These are phyloP conservation scores for Aegilops bicornis DNA, from an alignment of 176 grass and related monocot genomes.

Conservation along the genomic window DNA sequence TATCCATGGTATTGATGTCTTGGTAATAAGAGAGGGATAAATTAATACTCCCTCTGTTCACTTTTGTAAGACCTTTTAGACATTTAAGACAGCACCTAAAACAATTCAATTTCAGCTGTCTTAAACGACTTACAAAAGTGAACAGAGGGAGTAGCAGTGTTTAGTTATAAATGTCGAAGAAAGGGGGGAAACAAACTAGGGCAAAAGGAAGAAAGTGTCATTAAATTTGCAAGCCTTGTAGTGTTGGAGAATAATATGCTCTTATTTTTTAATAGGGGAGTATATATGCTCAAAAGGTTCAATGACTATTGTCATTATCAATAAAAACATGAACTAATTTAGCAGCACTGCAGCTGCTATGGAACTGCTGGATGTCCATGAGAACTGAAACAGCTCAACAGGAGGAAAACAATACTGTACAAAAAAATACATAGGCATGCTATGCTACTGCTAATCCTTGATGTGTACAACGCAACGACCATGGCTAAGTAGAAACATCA, in stretches of 20 bases:
- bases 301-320: background rate
- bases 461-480: constrained; percentile 3
- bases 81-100: too few relatives aligned
- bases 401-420: background rate
- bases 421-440: background rate
- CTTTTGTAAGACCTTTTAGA: too few relatives aligned
- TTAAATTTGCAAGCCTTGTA: background rate
- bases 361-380: background rate
- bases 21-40: background rate
- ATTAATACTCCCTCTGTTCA: too few relatives aligned
- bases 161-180: background rate
- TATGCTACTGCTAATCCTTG: background rate
- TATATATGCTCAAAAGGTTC: constrained; percentile 5
- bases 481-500: constrained; percentile 14
- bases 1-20: background rate
- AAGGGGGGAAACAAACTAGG: background rate
- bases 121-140: too few relatives aligned
- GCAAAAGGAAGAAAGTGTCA: background rate
- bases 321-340: background rate
- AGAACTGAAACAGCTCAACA: background rate
- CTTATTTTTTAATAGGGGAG: background rate
- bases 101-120: too few relatives aligned
- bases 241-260: background rate
- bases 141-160: too few relatives aligned
- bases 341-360: background rate